Base-by-base conservation (phyloP, 2,329 filamentous ascomycete species). In the Aspergillus fructus region DNA sequence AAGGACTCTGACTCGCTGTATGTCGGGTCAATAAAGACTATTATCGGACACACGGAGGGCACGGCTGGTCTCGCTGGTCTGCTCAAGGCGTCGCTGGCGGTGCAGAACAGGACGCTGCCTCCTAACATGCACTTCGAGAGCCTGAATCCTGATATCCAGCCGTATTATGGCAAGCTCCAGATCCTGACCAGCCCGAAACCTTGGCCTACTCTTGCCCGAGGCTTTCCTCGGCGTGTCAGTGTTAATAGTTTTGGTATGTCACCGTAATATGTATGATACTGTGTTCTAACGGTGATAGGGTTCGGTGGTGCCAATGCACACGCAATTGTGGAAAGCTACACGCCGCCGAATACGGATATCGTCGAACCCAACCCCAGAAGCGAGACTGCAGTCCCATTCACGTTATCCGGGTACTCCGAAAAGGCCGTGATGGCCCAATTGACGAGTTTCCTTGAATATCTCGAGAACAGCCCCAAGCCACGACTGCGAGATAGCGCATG, bases 41-140 rank as follows among this genome's bases (percentile, higher is more conserved):
- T 64, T 40, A 58, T 71, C 13, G 68, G 69, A 3, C 67, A 70
- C 47, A 49, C 51, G 3, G 64, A 65, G 70, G 76, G 8, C 60
- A 65, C 13, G 60, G 72, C 8, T 67, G 74, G 58, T 65, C 67
- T 21, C 66, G 69, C 66, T 5, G 45, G 33, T 7, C 40, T 62
- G 17, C 62, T 68, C 5, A 56, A 56, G 30, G 49, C 50, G 17
- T 61, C 65, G 17, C 23, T 60, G 40, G 45, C 40, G 1, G 19
- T 62, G 7, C 58, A 55, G 21, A 19, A 58, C 24, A 27, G 7
- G 24, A 27, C 24, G 24, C 24, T 4, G 40, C 39, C 3, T 3
- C 59, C 13, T 2, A 58, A 58, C 30, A 9, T 53, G 43, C 41
- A 23, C 3, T 56, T 56, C 4, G n/a, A 52, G 4, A 9, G 9